Evolutionary conservation across 1,284 basidiomycete genomes (phyloP).

Genomic region (Papiliotrema terrestris): DNA sequence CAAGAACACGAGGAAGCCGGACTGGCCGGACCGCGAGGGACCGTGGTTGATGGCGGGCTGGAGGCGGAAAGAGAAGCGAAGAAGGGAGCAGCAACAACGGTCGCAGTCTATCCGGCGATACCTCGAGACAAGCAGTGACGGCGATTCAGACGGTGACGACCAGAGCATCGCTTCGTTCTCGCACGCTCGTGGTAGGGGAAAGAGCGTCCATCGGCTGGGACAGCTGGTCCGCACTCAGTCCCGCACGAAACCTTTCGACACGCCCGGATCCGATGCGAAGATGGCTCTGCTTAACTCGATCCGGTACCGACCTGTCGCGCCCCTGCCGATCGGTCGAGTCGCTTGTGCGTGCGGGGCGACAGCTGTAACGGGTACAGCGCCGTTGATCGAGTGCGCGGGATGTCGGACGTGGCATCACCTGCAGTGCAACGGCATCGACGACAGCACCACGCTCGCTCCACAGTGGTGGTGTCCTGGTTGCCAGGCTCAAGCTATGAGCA

Average conservation of each 20-base stretch:
- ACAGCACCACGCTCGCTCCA: conserved; percentile 19
- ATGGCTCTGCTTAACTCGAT: conserved; percentile 23
- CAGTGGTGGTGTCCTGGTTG: conserved; percentile 41
- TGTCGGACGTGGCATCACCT: conserved; percentile 45
- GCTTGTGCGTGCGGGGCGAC: conserved; percentile 33
- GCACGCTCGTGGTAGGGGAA: conserved; percentile 23
- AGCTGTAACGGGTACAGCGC: conserved; percentile 16
- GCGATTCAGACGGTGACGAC: conserved; percentile 32
- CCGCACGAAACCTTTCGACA: background rate
- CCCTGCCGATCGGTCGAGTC: conserved; percentile 25
- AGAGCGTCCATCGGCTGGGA: conserved; percentile 22
- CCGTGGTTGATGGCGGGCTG: conserved; percentile 37
- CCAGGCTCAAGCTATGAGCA: conserved; percentile 17
- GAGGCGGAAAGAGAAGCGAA: conserved; percentile 20
- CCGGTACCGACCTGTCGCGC: conserved; percentile 18
- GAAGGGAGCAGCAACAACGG: conserved; percentile 32
- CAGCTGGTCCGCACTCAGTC: conserved; percentile 10
- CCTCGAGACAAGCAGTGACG: conserved; percentile 39
- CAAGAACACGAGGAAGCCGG: conserved; percentile 16
- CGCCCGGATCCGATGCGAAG: conserved; percentile 17
- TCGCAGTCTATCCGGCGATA: conserved; percentile 31
- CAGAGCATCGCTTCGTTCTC: background rate
- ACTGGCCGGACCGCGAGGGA: conserved; percentile 40
- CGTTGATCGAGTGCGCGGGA: conserved; percentile 33
- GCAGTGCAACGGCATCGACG: conserved; percentile 35